A percentile compares a stretch with the other conserved stretches of the same genome.
These are phyloP conservation scores for Sodiomyces alkalinus DNA, from an alignment of 2,329 filamentous ascomycete genomes.

Conservation along the genomic window DNA sequence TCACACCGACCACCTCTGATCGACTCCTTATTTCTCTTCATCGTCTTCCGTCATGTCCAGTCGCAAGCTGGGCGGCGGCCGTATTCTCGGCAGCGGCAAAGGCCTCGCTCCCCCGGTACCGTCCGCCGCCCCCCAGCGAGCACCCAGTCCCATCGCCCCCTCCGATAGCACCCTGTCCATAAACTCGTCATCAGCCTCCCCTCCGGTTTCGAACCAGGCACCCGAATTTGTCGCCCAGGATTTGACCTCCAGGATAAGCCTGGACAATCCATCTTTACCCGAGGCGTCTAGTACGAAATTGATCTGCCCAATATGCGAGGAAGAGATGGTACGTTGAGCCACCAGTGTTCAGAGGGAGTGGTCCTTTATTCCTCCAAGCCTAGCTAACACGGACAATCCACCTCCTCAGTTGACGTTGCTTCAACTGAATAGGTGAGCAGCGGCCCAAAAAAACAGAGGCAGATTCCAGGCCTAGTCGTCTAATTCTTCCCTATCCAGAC, in stretches of 20 bases:
- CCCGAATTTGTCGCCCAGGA: conserved; percentile 60
- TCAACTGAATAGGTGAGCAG: conserved; percentile 77
- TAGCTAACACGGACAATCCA: conserved; percentile 11
- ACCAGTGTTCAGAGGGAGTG: background rate
- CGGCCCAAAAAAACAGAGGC: too few species aligned
- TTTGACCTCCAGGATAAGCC: conserved; percentile 64
- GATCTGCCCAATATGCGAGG: conserved; percentile 92
- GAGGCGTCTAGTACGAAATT: conserved; percentile 50
- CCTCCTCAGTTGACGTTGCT: conserved; percentile 88
- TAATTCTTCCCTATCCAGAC: conserved; percentile 19
- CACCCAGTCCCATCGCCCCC: conserved; percentile 33
- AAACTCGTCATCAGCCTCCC: conserved; percentile 56
- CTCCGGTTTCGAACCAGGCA: conserved; percentile 41
- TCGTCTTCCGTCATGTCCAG: conserved; percentile 48
- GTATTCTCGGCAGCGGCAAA: conserved; percentile 77
- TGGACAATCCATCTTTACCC: conserved; percentile 38
- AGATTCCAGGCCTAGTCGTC: too few species aligned
- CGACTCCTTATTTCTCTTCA: too few species aligned
- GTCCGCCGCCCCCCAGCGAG: conserved; percentile 25
- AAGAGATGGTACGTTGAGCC: conserved; percentile 66
- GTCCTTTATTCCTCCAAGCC: conserved; percentile 2
- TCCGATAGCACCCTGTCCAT: conserved; percentile 65
- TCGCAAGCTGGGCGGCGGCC: conserved; percentile 80
- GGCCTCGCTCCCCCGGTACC: conserved; percentile 53
- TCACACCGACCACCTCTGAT: too few species aligned